Base-by-base conservation (phyloP, 148 eudicot species). In the Drosera capensis region DNA sequence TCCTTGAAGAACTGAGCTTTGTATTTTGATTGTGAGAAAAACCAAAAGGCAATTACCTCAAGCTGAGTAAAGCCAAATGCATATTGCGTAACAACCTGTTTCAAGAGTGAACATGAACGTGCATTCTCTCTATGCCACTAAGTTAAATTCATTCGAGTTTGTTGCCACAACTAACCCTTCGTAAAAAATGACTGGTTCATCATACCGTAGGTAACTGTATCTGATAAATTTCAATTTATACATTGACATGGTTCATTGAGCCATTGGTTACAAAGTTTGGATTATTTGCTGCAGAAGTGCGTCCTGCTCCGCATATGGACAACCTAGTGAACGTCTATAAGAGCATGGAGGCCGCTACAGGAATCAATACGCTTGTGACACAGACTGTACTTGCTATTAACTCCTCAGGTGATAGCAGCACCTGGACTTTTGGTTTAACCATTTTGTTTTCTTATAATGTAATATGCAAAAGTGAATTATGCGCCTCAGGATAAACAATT, bases 231-330 rank as follows among this genome's bases (percentile, higher is more conserved):
- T 14, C 0, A 3, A 20, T 55, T 14, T 21, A 21, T 8, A 29
- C n/a, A n/a, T n/a, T n/a, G 21, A 6, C 19, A 16, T 31, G 30
- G 15, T 43, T 29, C 18, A 2, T 25, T 25, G 48, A 8, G 1
- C 1, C 13, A 29, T 47, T 26, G 36, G 7, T 44, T 23, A 17
- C 21, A 23, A 8, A 24, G 7, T 28, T 47, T 39, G 14, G 1
- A 26, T 7, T 40, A 15, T 23, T 18, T 51, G 23, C 37, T 54
- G 48, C 69, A 90, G 99, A 90, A 74, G 68, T 90, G 54, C 84
- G 95, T 3, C 94, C 88, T 28, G 88, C 95, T 60, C 99, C 94
- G 25, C 99, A 90, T 52, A 90, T 90, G 99, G 95, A 90, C 50
- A 90, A 64, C 54, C 61, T 90, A 46, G 99, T 85, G 39, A 72